These are phyloP conservation scores for Aspergillus sp. DNA, from an alignment of 2,329 filamentous ascomycete genomes.

Conservation along the genomic window DNA sequence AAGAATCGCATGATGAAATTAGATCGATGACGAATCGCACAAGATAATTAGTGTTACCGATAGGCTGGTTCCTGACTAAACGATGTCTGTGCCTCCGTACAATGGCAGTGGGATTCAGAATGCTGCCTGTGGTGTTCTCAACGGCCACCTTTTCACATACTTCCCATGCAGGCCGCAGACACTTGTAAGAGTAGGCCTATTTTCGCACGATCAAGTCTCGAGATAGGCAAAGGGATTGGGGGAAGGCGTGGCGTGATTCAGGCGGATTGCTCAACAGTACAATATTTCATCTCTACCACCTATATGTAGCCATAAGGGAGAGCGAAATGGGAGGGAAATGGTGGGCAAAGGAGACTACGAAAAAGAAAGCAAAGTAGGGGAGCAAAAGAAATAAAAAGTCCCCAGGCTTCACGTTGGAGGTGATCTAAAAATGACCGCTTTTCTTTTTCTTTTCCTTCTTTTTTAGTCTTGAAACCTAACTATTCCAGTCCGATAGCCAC, in stretches of 20 bases:
- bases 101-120: slow-evolving; percentile 1
- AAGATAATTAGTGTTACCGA: neutral
- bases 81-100: slow-evolving; percentile 1
- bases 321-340: neutral
- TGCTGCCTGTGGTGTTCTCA: slow-evolving; percentile 6
- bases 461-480: slow-evolving; percentile 9
- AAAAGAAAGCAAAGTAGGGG: slow-evolving; percentile 5
- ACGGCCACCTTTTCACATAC: slow-evolving; percentile 13
- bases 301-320: slow-evolving; percentile 11
- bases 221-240: neutral
- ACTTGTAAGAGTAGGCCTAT: slow-evolving; percentile 1
- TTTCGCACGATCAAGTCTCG: neutral
- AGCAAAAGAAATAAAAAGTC: neutral
- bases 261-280: neutral
- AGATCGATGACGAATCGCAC: neutral
- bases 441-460: neutral
- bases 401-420: slow-evolving; percentile 3
- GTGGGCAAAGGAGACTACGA: slow-evolving; percentile 1
- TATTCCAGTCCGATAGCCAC: slow-evolving; percentile 7
- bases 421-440: slow-evolving; percentile 3
- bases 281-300: slow-evolving; percentile 16
- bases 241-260: slow-evolving; percentile 20
- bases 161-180: slow-evolving; percentile 6
- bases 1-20: slow-evolving; percentile 20
- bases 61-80: neutral